Conservation (phyloP, 768 basidiomycete species). For the Auriculariales sp. region DNA sequence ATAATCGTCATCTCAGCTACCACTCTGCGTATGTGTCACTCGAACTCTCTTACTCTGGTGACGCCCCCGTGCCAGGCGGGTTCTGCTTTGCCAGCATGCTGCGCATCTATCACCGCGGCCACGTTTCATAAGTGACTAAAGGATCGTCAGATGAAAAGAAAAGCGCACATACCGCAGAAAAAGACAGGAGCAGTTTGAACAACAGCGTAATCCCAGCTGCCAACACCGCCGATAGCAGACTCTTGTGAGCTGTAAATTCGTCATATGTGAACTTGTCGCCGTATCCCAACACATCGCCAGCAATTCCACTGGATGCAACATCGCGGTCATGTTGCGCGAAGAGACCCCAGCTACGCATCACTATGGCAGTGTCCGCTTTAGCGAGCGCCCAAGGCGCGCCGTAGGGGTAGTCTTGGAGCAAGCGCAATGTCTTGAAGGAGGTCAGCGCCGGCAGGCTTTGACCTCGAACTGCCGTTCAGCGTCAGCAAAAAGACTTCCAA, state of each 20-base stretch:
- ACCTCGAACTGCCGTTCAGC: constrained; percentile 13
- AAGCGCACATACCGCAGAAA: constrained; percentile 15
- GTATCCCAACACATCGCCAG: constrained; percentile 24
- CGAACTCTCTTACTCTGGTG: neutral
- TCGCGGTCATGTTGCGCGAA: too few species aligned
- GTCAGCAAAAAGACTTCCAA: neutral
- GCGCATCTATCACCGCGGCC: constrained; percentile 37
- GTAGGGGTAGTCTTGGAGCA: constrained; percentile 19
- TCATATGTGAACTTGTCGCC: constrained; percentile 64
- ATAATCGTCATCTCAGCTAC: neutral
- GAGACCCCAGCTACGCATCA: constrained; percentile 44
- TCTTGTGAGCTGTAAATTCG: constrained; percentile 30
- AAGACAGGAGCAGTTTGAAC: neutral
- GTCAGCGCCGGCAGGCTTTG: constrained; percentile 16
- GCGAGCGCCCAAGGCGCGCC: constrained; percentile 23
- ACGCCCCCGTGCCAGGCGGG: constrained; percentile 12
- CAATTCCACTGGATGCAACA: constrained; percentile 8
- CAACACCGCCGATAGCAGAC: constrained; percentile 22
- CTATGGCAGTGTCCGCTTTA: constrained; percentile 32
- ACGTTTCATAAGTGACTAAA: constrained; percentile 1
- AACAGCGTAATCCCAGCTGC: constrained; percentile 13
- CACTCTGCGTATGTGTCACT: neutral
- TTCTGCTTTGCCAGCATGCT: constrained; percentile 37
- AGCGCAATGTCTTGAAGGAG: constrained; percentile 19
- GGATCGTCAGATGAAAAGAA: neutral